Base-by-base conservation (phyloP, 139 green algal species). In the Diplosphaera chodatii region DNA sequence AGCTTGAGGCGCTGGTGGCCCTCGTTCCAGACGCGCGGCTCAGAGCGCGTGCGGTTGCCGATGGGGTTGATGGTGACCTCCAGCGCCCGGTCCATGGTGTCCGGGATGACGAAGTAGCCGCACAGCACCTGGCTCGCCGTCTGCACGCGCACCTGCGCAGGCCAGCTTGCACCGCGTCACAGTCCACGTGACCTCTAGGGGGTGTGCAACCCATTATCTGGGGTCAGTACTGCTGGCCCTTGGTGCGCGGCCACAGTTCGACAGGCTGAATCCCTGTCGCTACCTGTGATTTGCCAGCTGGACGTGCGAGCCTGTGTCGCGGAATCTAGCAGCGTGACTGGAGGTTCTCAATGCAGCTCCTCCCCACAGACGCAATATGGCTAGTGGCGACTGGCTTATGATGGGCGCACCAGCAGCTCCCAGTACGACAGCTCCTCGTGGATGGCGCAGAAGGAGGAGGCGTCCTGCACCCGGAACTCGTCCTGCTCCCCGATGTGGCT, bases 341-440 rank as follows among this genome's bases (percentile, higher is more conserved):
- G n/a, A n/a, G n/a, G n/a, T n/a, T n/a, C 31, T 18, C 62, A 64
- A 4, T 64, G 23, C 55, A 4, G 6, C 55, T 18, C 23, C 16
- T 64, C 4, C 4, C 8, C 23, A 6, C 10, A 64, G 16, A 30
- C 22, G 16, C 55, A 6, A 28, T 6, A 28, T 18, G 4, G 23
- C 21, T 30, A 28, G 10, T 64, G 55, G 55, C 23, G 22, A n/a
- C 22, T 18, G 55, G 23, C 25, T 25, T 48, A 21, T 70, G 71
- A 27, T 41, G 30, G 4, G 22, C 77, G 21, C 27, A 76, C 55
- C 78, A 77, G 65, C 55, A 90, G 73, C 76, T 82, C 66, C 70
- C 78, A 67, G 59, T 77, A 91, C 66, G 37, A 81, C 0, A 89
- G 40, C n/a, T 31, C n/a, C 67, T 91, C 86, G 4, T 74, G 69